These are phyloP conservation scores for Achlya hypogyna DNA, from an alignment of 352 stramenopile genomes.

Conservation along the genomic window DNA sequence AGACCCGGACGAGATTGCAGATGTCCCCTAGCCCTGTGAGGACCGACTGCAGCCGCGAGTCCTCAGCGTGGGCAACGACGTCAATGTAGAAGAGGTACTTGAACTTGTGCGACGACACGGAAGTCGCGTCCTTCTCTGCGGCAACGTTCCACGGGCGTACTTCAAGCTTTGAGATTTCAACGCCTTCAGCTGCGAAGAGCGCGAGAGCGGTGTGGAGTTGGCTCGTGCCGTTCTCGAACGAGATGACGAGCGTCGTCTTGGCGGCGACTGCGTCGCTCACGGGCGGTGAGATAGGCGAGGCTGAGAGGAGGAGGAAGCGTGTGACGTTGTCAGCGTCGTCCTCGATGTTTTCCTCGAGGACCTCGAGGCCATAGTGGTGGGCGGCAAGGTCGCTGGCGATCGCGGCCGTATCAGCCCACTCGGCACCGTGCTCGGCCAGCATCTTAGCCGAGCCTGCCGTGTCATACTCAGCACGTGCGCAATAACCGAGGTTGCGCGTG, in stretches of 20 bases:
- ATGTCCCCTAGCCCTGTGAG: background rate
- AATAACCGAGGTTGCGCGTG: slow-evolving; percentile 74
- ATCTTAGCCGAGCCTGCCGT: slow-evolving; percentile 96
- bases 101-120: slow-evolving; percentile 31
- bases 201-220: background rate
- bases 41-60: background rate
- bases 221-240: slow-evolving; percentile 38
- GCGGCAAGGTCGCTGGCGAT: slow-evolving; percentile 94
- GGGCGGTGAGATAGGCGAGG: slow-evolving; percentile 65
- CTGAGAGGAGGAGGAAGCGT: slow-evolving; percentile 85
- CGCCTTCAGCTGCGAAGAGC: background rate
- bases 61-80: slow-evolving; percentile 35
- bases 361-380: slow-evolving; percentile 89
- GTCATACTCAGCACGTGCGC: slow-evolving; percentile 89
- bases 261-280: slow-evolving; percentile 17
- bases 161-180: slow-evolving; percentile 70
- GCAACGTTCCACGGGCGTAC: slow-evolving; percentile 31
- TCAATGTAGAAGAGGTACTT: slow-evolving; percentile 78
- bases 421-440: slow-evolving; percentile 72
- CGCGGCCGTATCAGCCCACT: slow-evolving; percentile 78
- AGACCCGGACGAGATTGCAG: background rate
- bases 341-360: slow-evolving; percentile 81
- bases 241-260: slow-evolving; percentile 71
- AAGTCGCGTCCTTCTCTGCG: background rate
- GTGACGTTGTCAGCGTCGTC: slow-evolving; percentile 92